These are phyloP conservation scores for Diaporthe ampelina DNA, from an alignment of 2,329 filamentous ascomycete genomes.

Conservation along the genomic window DNA sequence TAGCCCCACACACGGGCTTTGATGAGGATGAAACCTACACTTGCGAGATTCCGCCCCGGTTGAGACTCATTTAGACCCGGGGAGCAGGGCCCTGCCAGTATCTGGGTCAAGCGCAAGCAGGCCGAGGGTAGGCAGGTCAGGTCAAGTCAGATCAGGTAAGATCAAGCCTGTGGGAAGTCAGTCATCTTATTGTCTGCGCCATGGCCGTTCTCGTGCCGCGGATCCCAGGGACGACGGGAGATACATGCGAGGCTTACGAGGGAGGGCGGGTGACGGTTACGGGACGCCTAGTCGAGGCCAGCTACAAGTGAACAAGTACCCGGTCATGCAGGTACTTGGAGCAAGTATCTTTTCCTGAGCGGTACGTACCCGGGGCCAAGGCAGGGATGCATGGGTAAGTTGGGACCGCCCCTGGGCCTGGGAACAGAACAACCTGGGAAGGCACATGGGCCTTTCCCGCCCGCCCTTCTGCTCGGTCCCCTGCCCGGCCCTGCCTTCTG, in stretches of 20 bases:
- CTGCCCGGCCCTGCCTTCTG: conserved; percentile 11
- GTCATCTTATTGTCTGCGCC: conserved; percentile 25
- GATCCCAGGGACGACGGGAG: conserved; percentile 21
- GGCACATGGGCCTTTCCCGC: conserved; percentile 32
- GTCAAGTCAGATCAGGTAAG: neutral
- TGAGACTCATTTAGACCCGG: conserved; percentile 8
- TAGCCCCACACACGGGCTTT: neutral
- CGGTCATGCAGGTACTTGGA: conserved; percentile 7
- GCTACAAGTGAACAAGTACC: conserved; percentile 10
- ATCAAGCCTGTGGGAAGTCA: neutral
- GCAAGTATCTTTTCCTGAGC: neutral
- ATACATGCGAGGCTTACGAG: conserved; percentile 27
- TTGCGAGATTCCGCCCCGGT: conserved; percentile 7
- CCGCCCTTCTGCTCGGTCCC: conserved; percentile 24
- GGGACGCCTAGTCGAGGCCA: neutral
- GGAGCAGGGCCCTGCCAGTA: neutral
- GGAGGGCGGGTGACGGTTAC: conserved; percentile 24
- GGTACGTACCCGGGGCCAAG: conserved; percentile 17
- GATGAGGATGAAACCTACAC: conserved; percentile 12
- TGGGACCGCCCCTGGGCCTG: conserved; percentile 20
- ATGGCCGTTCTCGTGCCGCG: conserved; percentile 18
- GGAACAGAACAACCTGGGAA: conserved; percentile 29
- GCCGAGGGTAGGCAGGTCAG: neutral
- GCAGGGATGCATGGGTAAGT: conserved; percentile 18
- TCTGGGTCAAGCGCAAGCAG: neutral